Base-by-base conservation (phyloP, 192 early-diverging fungal species). In the Rhizoclosmatium sp. region DNA sequence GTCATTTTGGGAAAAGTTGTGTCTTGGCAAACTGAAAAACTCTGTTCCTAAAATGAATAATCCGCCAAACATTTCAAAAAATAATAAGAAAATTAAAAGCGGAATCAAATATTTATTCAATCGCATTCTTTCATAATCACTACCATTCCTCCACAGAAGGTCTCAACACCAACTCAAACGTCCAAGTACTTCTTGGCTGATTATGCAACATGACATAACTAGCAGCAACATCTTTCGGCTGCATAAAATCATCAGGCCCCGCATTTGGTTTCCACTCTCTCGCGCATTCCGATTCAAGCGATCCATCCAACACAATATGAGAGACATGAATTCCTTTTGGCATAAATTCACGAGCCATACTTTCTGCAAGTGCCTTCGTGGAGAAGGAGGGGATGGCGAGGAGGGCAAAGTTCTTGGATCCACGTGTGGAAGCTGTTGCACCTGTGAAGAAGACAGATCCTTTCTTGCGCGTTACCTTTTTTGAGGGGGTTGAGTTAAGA, bases 371-470 rank as follows among this genome's bases (percentile, higher is more conserved):
- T 4, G 80, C 83, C 40, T 69, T 81, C 31, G 77, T 65, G 0
- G 68, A 56, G 47, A 82, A 84, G 42, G 82, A 78, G 5, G 75
- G 80, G 3, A 80, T 49, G 4, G 83, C 83, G 42, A 83, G 40
- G 40, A 69, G 67, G 1, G 69, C 70, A 47, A 83, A 83, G 42
- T 79, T 84, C 3, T 54, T 64, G 42, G 40, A 19, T n/a, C 71
- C 79, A 7, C 79, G 71, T 10, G 74, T 31, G 7, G 65, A n/a
- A 1, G 83, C 83, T 7, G 83, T 82, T 3, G 83, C 83, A 16
- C 83, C 83, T 14, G 80, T 84, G 69, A 84, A 82, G 7, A 84
- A 60, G 40, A 84, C 46, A 0, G 68, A 82, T 31, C 83, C 83
- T 14, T 59, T 62, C 64, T 75, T 67, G 39, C 78, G 5, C 23